phyloP scores from a whole-genome alignment of 495 filamentous ascomycete species.

The Astrothelium macrocarpum region DNA sequence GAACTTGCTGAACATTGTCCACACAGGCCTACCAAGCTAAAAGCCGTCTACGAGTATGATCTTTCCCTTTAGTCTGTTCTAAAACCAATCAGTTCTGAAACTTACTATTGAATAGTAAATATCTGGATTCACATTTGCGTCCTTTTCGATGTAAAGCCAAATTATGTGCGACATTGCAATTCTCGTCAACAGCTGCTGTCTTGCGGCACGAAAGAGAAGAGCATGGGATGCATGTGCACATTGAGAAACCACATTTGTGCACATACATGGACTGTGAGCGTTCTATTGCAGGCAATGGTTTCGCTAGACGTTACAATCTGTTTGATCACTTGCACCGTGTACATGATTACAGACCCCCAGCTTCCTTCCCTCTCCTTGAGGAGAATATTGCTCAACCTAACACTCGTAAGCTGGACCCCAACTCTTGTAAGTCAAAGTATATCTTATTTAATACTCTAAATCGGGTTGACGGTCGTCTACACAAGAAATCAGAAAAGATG shows the following conservation, averaged over 20 bases:
- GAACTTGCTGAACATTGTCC: constrained; percentile 64
- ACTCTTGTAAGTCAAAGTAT: too few relatives aligned
- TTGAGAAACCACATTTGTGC: constrained; percentile 81
- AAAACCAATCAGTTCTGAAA: constrained; percentile 28
- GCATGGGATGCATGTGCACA: constrained; percentile 89
- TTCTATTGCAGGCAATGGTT: constrained; percentile 67
- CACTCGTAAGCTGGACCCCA: too few relatives aligned
- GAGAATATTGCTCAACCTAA: too few relatives aligned
- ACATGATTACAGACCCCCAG: constrained; percentile 57
- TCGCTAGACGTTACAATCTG: constrained; percentile 87
- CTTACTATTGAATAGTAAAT: constrained; percentile 57
- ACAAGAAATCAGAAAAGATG: too few relatives aligned
- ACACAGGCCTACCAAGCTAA: constrained; percentile 80
- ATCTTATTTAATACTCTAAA: too few relatives aligned
- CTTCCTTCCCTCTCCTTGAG: constrained; percentile 3
- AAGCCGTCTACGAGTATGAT: constrained; percentile 90
- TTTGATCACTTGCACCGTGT: constrained; percentile 91
- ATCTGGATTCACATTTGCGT: constrained; percentile 87
- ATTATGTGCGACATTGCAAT: constrained; percentile 65
- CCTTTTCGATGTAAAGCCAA: constrained; percentile 83
- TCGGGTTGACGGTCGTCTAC: too few relatives aligned
- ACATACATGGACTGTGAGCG: constrained; percentile 76
- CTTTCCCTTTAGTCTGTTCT: constrained; percentile 34
- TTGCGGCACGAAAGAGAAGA: constrained; percentile 90
- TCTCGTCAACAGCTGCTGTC: constrained; percentile 90